A percentile compares a stretch with the other conserved stretches of the same genome.
phyloP scores from a whole-genome alignment of 495 filamentous ascomycete genomes.

The Penicillium psychrofluorescens region DNA sequence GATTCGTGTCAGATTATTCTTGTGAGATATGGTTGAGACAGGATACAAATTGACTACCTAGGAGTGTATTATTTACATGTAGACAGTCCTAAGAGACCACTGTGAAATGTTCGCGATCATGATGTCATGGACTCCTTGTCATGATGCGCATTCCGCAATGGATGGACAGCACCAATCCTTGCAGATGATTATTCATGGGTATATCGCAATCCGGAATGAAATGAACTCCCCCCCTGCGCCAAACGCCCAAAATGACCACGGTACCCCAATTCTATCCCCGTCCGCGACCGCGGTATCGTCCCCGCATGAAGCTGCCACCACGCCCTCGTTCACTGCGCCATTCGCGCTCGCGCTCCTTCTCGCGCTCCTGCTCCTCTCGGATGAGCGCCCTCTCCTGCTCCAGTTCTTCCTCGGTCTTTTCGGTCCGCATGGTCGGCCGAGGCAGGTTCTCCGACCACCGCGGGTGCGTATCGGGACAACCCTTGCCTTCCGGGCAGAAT shows the following conservation, averaged over 20 bases:
- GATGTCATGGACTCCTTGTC: background rate
- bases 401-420: conserved; percentile 55
- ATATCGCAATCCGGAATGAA: too few relatives aligned
- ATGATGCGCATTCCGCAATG: background rate
- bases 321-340: conserved; percentile 42
- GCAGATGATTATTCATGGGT: too few relatives aligned
- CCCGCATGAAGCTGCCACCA: conserved; percentile 43
- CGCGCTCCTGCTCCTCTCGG: conserved; percentile 44
- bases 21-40: too few relatives aligned
- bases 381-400: conserved; percentile 50
- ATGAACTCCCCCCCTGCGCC: background rate
- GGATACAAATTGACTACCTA: too few relatives aligned
- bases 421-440: conserved; percentile 58
- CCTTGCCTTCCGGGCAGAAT: conserved; percentile 83
- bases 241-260: background rate
- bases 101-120: conserved; percentile 1
- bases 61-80: background rate
- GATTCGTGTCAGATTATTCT: too few relatives aligned
- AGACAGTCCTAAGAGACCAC: background rate
- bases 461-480: conserved; percentile 76
- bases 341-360: conserved; percentile 45
- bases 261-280: conserved; percentile 20
- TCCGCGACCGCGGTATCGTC: conserved; percentile 40
- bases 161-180: too few relatives aligned
- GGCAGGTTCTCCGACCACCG: conserved; percentile 66